phyloP scores from a whole-genome alignment of 164 flowering plant species.

The Berberis vulgaris region DNA sequence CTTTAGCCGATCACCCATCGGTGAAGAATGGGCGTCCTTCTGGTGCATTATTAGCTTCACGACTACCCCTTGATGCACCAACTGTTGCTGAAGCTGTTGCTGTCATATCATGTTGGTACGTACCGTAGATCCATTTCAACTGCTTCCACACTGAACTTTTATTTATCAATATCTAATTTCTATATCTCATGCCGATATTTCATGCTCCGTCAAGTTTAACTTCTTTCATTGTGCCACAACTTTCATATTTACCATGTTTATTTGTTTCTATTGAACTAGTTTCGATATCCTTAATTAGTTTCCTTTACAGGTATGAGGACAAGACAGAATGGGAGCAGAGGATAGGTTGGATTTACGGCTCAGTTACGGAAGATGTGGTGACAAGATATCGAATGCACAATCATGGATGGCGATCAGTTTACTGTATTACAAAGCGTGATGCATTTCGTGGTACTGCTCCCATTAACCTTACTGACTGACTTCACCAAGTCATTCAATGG shows the following conservation, averaged over 20 bases:
- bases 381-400: conserved; percentile 4
- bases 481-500: conserved; percentile 8
- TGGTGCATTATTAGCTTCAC: not conserved
- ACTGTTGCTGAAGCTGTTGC: conserved; percentile 7
- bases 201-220: no score
- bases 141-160: no score
- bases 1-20: conserved; percentile 2
- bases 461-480: not conserved
- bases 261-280: no score
- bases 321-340: conserved; percentile 3
- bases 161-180: no score
- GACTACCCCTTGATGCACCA: conserved; percentile 1
- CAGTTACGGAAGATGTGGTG: conserved; percentile 1
- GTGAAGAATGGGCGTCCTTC: conserved; percentile 6
- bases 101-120: conserved; percentile 3
- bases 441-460: conserved; percentile 4
- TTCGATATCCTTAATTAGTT: not conserved
- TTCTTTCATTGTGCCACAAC: no score
- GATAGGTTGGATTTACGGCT: conserved; percentile 6
- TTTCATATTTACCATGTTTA: no score
- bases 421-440: conserved; percentile 4
- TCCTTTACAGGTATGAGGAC: conserved; percentile 1
- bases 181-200: no score
- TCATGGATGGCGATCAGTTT: conserved; percentile 5
- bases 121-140: not conserved